Conservation (phyloP, 2,329 filamentous ascomycete species). For the Kalmusia sp. region DNA sequence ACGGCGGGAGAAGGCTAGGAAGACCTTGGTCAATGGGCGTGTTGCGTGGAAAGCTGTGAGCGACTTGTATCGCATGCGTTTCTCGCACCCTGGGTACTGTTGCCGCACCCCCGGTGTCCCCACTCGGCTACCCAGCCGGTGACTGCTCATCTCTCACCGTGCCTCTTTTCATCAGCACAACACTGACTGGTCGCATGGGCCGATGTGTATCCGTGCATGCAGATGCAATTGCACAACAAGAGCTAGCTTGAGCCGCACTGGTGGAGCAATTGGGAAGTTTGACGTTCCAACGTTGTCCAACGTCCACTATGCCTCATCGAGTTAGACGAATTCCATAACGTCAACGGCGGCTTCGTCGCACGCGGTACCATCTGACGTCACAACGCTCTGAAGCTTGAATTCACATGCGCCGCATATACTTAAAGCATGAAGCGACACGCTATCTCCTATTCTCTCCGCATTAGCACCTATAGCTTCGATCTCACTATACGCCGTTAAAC, state of each 20-base stretch:
- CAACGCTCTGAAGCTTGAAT: neutral
- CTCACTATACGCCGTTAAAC: neutral
- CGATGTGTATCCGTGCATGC: neutral
- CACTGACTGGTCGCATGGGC: neutral
- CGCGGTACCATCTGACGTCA: conserved; percentile 7
- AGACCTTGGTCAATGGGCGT: too few species aligned
- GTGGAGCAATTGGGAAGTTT: too few species aligned
- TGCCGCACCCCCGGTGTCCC: too few species aligned
- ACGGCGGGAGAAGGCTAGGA: too few species aligned
- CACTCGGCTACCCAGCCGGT: too few species aligned
- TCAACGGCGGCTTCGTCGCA: neutral
- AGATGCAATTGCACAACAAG: neutral
- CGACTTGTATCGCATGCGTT: too few species aligned
- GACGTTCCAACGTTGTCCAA: too few species aligned
- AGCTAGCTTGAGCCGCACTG: neutral
- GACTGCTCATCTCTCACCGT: neutral
- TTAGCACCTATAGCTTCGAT: neutral
- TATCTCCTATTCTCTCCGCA: neutral
- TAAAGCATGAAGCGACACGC: neutral
- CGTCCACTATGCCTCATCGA: neutral
- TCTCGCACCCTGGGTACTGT: too few species aligned
- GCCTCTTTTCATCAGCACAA: neutral
- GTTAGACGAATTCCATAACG: neutral
- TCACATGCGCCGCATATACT: neutral
- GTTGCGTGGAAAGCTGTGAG: too few species aligned